These are phyloP conservation scores for Tillandsia leiboldiana DNA, from an alignment of 176 grass and related monocot species.

Conservation along the genomic window DNA sequence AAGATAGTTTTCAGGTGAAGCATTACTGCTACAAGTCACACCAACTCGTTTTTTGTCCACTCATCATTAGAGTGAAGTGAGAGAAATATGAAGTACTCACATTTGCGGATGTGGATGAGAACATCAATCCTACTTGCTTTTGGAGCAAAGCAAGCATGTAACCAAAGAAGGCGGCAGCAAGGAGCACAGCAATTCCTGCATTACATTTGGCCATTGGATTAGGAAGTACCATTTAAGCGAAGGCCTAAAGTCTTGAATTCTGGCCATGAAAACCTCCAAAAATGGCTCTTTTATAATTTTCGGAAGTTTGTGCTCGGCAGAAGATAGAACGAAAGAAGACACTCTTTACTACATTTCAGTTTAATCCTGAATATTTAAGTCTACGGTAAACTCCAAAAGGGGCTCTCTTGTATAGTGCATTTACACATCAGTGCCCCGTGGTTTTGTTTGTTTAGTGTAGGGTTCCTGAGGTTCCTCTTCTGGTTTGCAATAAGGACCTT, in stretches of 20 bases:
- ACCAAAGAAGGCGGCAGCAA: constrained; percentile 73
- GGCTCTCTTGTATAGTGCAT: too few relatives aligned
- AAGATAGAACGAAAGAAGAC: not conserved
- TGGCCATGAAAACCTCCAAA: not conserved
- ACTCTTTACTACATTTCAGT: not conserved
- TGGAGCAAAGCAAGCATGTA: constrained; percentile 93
- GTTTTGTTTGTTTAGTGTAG: too few relatives aligned
- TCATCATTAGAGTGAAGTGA: not conserved
- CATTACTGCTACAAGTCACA: not conserved
- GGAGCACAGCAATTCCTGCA: constrained; percentile 57
- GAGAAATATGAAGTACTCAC: constrained; percentile 33
- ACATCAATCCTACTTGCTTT: constrained; percentile 35
- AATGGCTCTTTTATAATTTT: not conserved
- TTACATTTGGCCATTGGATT: constrained; percentile 4
- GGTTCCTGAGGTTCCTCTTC: too few relatives aligned
- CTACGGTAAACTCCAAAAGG: too few relatives aligned
- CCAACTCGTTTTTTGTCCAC: not conserved
- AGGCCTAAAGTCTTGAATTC: not conserved
- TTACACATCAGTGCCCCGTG: too few relatives aligned
- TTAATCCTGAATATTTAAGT: too few relatives aligned
- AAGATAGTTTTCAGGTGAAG: not conserved
- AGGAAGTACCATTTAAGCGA: not conserved
- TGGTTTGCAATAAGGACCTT: too few relatives aligned
- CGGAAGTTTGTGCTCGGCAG: not conserved
- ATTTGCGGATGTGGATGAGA: constrained; percentile 40